Base-by-base conservation (phyloP, 371 early-diverging fungal species). In the Mortierella sp. region DNA sequence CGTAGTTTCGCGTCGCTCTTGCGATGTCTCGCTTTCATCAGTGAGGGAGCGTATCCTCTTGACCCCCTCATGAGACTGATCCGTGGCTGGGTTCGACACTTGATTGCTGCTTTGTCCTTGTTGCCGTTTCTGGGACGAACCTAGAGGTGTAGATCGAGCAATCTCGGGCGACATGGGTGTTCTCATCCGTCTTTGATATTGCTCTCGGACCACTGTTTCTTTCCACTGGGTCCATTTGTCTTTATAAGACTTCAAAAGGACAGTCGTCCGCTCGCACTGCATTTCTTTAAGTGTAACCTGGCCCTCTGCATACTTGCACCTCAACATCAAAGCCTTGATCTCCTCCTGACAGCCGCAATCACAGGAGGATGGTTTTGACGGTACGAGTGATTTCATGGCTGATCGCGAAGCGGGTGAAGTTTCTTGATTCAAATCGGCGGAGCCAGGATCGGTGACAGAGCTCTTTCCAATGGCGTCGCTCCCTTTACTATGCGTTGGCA, bases 261-360 rank as follows among this genome's bases (percentile, higher is more conserved):
- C n/a, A 18, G 23, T 31, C 3, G 42, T 47, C 14, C 26, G 27
- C 39, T 76, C 68, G 24, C 53, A 65, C 13, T 54, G 61, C 59
- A 76, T 23, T 38, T 70, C 66, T 12, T 31, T 16, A 6, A 61
- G 16, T 13, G 58, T 50, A 1, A 46, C 49, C 21, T 52, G 64
- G 13, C 54, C 60, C 46, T 76, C 76, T 21, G 66, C 70, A 46
- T 39, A 65, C n/a, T 53, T 51, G n/a, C 65, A 64, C 0, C 62
- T 61, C 10, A 65, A 42, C 34, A 55, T 69, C 65, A 60, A 61
- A 6, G 58, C 54, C 28, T 27, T 24, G 38, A 66, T 16, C 23
- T 69, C 76, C 27, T 69, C 70, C 23, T 69, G 76, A 26, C 70
- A 76, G 8, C 65, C 70, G 31, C 62, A 65, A 10, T n/a, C 23